Evolutionary conservation across 2,329 filamentous ascomycete genomes (phyloP), one percentile per base, ranked within the genome.

Genomic region (Nigrospora sphaerica): DNA sequence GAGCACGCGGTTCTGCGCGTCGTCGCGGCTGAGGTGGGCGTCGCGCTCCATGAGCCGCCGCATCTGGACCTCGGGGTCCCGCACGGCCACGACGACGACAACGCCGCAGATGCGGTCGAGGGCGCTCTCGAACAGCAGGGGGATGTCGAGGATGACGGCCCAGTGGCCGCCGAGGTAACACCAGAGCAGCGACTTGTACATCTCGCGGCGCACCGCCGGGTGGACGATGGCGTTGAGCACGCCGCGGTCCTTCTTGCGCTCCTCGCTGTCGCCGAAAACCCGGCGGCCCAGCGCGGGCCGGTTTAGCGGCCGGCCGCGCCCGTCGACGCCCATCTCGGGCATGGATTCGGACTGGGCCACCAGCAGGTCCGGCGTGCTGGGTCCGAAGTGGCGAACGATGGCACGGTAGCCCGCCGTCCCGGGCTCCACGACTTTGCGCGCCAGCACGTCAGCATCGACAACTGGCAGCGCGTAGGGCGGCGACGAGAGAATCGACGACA

Each of bases 71-170:
- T 75, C 78, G 0, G 88, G 84, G 55, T 95, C 88, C 12, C 70
- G 73, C 17, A 97, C 90, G 0, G 85, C 90, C 2, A 97, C 92
- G 0, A 98, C 90, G 49, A 95, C 68, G 14, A 95, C 86, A 0
- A 82, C 83, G 4, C 90, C 90, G 61, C 91, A 96, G 54, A 95
- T 80, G 36, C 81, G 72, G 65, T 98, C 93, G 66, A 95, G 83
- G 3, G 83, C 81, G 56, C 82, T 85, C 73, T 98, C 93, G 57
- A 96, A 96, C 37, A 98, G 75, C 45, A 98, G 71, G 44, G 93
- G 93, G 10, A 98, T 84, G 62, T 98, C 93, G 14, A 97, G 74
- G 33, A 98, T 85, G 4, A 95, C 89, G 0, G 90, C 91, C 89
- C 92, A 93, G 61, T 82, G 64, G 0, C 93, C 92, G 1, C 68